Evolutionary conservation across 1,139 yeast species (phyloP), one percentile per base, ranked within the genome.

Genomic region (Pichia norvegensis): DNA sequence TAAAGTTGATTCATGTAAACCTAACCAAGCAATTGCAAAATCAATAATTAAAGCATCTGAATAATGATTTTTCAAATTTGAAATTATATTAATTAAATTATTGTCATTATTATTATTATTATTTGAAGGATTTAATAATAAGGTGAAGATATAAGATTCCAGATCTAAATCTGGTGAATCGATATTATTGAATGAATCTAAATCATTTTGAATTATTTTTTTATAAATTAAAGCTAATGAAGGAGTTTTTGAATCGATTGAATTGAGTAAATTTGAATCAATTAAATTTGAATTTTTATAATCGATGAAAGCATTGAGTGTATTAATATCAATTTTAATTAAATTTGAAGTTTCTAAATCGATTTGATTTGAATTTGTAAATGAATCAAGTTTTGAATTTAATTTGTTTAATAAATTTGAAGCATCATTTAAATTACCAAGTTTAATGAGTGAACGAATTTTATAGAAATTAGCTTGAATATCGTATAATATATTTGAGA

Each of bases 11-110:
- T 22, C 23, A 4, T 43, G 19, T 20, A 50, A 37, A 33, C 55
- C 62, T 23, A 49, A 47, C 62, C 63, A 61, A 11, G 65, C 58
- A 31, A 49, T 46, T 1, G 61, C 52, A 38, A 60, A 53, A 17
- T 62, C 61, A 41, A 56, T 52, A 13, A 57, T 51, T 13, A 59
- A 45, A n/a, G 57, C 54, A 47, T 61, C 65, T 3, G 47, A 40
- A 33, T 40, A 46, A 19, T 43, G 45, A 13, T 11, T 10, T 41
- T 52, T 52, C 8, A 48, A 42, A 22, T 43, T 23, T 16, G n/a
- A 20, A 4, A 52, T 19, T 6, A 22, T 39, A 14, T 29, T 19
- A 5, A 37, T 33, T 17, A 33, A 36, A 25, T 42, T 41, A n/a
- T 45, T n/a, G n/a, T n/a, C n/a, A n/a, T n/a, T n/a, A n/a, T n/a